Percentiles rank a stretch among this genome's conserved stretches.
These are phyloP conservation scores for Trichaptum fuscoviolaceum DNA, from an alignment of 768 basidiomycete genomes.

Conservation along the genomic window DNA sequence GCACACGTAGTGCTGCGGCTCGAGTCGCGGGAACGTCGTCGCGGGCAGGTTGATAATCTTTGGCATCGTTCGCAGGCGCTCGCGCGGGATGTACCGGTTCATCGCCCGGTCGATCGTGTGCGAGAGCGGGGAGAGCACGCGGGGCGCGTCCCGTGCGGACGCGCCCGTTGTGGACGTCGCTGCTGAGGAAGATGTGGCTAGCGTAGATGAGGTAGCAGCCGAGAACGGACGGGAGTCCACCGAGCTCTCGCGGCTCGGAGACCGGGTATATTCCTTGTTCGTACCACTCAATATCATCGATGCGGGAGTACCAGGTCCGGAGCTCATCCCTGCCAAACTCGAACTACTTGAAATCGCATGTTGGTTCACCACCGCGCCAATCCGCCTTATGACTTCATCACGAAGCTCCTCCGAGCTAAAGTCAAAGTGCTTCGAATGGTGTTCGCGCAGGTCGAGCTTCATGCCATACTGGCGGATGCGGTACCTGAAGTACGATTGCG, in stretches of 20 bases:
- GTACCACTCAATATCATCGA: background rate
- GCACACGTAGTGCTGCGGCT: conserved; percentile 51
- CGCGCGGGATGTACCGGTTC: conserved; percentile 23
- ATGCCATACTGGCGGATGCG: conserved; percentile 30
- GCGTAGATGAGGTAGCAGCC: conserved; percentile 9
- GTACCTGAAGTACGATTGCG: conserved; percentile 27
- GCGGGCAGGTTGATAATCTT: conserved; percentile 45
- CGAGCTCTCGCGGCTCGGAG: conserved; percentile 8
- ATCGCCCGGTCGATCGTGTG: conserved; percentile 32
- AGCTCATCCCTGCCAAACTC: background rate
- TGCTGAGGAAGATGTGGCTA: conserved; percentile 2
- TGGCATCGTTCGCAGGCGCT: conserved; percentile 31
- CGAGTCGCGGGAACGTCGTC: conserved; percentile 24
- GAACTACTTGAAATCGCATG: conserved; percentile 9
- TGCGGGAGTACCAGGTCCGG: background rate
- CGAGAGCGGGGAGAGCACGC: conserved; percentile 40
- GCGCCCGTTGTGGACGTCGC: conserved; percentile 5
- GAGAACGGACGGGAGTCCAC: conserved; percentile 3
- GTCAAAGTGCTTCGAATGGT: conserved; percentile 40
- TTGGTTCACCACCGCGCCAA: conserved; percentile 21
- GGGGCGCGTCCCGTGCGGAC: conserved; percentile 24
- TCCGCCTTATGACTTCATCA: conserved; percentile 38
- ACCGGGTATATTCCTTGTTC: background rate
- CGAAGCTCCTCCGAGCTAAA: conserved; percentile 38
- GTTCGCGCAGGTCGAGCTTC: conserved; percentile 40